These are phyloP conservation scores for Backusella macrospora DNA, from an alignment of 192 early-diverging fungal species.

Conservation along the genomic window DNA sequence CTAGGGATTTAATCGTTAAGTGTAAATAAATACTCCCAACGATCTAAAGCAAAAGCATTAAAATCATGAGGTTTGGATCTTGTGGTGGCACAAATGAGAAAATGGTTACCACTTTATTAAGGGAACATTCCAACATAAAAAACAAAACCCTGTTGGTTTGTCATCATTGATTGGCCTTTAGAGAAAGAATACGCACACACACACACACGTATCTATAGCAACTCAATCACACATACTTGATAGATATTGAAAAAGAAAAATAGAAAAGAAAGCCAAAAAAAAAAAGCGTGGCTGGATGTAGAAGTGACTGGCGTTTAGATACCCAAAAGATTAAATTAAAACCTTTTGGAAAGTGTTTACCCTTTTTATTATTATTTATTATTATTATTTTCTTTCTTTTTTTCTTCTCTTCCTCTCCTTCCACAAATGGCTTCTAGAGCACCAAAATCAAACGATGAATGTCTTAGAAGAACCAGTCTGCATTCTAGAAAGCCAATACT, in stretches of 20 bases:
- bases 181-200: too few relatives aligned
- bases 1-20: too few relatives aligned
- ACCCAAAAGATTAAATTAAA: not conserved
- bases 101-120: not conserved
- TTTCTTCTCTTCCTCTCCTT: not conserved
- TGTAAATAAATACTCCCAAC: too few relatives aligned
- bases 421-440: not conserved
- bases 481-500: not conserved
- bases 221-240: not conserved
- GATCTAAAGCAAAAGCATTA: too few relatives aligned
- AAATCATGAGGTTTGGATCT: not conserved
- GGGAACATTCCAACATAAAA: not conserved
- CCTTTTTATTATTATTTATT: too few relatives aligned
- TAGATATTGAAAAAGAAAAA: too few relatives aligned
- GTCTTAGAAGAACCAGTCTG: not conserved
- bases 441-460: not conserved
- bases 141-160: not conserved
- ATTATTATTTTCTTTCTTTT: too few relatives aligned
- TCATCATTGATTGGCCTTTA: too few relatives aligned
- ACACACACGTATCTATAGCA: not conserved
- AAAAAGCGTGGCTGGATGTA: not conserved
- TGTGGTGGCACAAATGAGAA: not conserved
- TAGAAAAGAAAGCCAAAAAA: not conserved
- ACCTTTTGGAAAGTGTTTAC: not conserved
- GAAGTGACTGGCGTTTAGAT: slow-evolving; percentile 9